Evolutionary conservation across 345 rosid species (phyloP), one percentile per base, ranked within the genome.

Genomic region (Citrus sp.): DNA sequence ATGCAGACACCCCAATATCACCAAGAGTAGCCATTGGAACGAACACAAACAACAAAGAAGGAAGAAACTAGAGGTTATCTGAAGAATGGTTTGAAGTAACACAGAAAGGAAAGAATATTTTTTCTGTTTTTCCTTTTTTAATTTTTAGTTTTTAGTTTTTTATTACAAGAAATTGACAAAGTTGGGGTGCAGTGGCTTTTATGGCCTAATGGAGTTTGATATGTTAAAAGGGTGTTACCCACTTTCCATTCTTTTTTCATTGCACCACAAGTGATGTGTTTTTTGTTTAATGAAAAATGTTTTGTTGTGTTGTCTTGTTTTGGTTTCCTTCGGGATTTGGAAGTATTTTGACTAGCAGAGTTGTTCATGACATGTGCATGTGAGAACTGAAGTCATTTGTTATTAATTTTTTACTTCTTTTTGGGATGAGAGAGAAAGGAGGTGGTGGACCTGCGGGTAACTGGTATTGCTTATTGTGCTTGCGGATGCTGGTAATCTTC

Each of bases 1-100:
- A 75, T 16, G 97, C 99, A 67, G 98, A 94, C 58, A 96, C 98
- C 28, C 90, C 91, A 67, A 96, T 96, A 87, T 96, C 99, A 27
- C 66, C 83, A 5, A 94, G 91, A 79, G 95, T 94, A 73, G 98
- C 99, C 99, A 94, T 96, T 70, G 82, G 40, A 72, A 27, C 67
- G 61, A 49, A 13, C 25, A 14, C 19, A 72, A n/a, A 75, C 35
- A 10, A 54, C 28, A 25, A 67, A 64, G 61, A 42, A 34, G 38
- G 34, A 28, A 58, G 16, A 67, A 56, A 56, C 32, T 4, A 49
- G 72, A 61, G 46, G 64, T 12, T 38, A 19, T 34, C 22, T 72
- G 49, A 46, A 46, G 18, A 46, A 13, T 46, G 5, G 51, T 46
- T 24, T 65, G 51, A 60, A 59, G 75, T 6, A 60, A 46, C 77